Evolutionary conservation across 2,329 filamentous ascomycete genomes (phyloP).

Genomic region (Fusarium nygamai): DNA sequence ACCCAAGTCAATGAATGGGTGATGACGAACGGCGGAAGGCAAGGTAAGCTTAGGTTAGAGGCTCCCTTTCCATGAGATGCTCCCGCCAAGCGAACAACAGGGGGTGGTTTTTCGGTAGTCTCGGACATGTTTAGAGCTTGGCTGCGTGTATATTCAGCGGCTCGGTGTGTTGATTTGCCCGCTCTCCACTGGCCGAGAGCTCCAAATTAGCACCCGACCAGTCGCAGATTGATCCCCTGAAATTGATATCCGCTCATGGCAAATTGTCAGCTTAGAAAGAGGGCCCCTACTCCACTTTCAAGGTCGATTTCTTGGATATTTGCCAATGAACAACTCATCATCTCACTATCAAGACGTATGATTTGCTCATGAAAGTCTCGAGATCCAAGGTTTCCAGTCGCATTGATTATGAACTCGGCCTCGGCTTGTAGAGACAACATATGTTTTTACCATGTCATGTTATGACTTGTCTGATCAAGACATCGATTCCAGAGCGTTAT

Average conservation of each 20-base stretch:
- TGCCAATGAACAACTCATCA: constrained; percentile 27
- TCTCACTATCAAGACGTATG: constrained; percentile 33
- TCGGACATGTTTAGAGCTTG: constrained; percentile 35
- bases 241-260: constrained; percentile 28
- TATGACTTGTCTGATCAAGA: constrained; percentile 10
- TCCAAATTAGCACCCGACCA: constrained; percentile 30
- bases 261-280: constrained; percentile 42
- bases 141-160: constrained; percentile 9
- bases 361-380: constrained; percentile 25
- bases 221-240: constrained; percentile 14
- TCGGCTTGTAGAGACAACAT: background rate
- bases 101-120: constrained; percentile 37
- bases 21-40: constrained; percentile 30
- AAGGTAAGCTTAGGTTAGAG: constrained; percentile 14
- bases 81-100: constrained; percentile 39
- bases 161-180: constrained; percentile 11
- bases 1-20: constrained; percentile 12
- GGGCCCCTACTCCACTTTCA: constrained; percentile 30
- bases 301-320: constrained; percentile 34
- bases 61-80: constrained; percentile 33
- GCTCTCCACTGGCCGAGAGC: background rate
- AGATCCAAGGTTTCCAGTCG: background rate
- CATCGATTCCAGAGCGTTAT: background rate
- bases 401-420: background rate
- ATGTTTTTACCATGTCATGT: constrained; percentile 1